These are phyloP conservation scores for Biancaea sappan DNA, from an alignment of 306 rosid species.

Conservation along the genomic window DNA sequence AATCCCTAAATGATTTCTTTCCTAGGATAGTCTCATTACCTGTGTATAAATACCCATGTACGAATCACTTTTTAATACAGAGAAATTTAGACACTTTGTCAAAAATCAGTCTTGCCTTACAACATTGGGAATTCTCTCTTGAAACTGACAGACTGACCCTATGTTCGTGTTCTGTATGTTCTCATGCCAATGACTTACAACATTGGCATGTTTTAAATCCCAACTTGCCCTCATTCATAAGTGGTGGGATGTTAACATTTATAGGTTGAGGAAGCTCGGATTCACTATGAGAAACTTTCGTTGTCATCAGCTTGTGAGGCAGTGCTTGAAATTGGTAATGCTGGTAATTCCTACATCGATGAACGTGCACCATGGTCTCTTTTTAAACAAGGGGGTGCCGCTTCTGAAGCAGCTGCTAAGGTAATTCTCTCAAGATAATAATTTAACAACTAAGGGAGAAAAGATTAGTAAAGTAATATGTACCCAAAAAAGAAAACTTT, in stretches of 20 bases:
- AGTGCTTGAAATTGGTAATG: slow-evolving; percentile 82
- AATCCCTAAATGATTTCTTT: too few relatives aligned
- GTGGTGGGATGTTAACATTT: slow-evolving; percentile 23
- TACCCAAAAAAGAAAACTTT: too few relatives aligned
- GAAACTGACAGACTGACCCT: background rate
- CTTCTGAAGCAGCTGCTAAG: slow-evolving; percentile 86
- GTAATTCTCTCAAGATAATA: slow-evolving; percentile 42
- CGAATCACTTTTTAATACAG: too few relatives aligned
- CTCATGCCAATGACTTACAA: too few relatives aligned
- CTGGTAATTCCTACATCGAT: slow-evolving; percentile 84
- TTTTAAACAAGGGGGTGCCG: slow-evolving; percentile 82
- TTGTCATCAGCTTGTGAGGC: slow-evolving; percentile 91
- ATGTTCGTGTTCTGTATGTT: background rate
- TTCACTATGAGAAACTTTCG: slow-evolving; percentile 72
- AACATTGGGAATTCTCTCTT: background rate
- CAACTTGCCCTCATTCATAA: background rate
- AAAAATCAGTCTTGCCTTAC: slow-evolving; percentile 1
- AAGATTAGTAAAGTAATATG: background rate
- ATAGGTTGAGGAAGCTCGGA: slow-evolving; percentile 73
- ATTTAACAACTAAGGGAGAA: background rate
- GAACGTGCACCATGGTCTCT: slow-evolving; percentile 94
- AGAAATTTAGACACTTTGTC: too few relatives aligned
- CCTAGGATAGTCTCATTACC: too few relatives aligned
- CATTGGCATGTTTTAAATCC: slow-evolving; percentile 21
- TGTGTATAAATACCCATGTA: too few relatives aligned